Evolutionary conservation across 192 early-diverging fungal genomes (phyloP), one percentile per base, ranked within the genome.

Genomic region (Backusella sp.): DNA sequence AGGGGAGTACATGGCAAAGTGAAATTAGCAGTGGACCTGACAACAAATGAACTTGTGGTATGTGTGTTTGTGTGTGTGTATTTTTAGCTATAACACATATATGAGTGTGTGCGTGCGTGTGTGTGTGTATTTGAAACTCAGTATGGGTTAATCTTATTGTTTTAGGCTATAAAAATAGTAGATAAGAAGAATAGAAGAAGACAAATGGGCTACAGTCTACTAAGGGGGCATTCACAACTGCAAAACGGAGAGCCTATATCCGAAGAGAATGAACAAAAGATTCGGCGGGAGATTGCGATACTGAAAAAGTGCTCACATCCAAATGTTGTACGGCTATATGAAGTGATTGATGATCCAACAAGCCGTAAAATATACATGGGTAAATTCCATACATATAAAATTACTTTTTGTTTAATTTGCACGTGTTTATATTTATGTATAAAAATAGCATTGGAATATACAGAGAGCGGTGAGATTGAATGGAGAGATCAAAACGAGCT

Each of bases 1-100:
- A 88, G 97, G 28, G 98, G 98, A 65, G 93, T 93, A 1, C 96
- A 98, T 77, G 98, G 98, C 52, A 98, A 98, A 84, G 98, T 99
- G 37, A 97, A 98, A 82, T 86, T 98, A 21, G 92, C 90, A 32
- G 87, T 89, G 26, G 94, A 96, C 82, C 87, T 90, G 23, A 84
- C 92, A 23, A 93, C 94, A 1, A 90, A 91, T 49, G 90, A 95
- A 69, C 86, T 88, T 26, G 92, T 92, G 84, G 94, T 95, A 26
- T 52, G 35, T 52, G 49, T 49, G 2, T 52, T 0, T 19, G 15
- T 39, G 37, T 39, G 37, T 39, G 37, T 37, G 30, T 70, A 23
- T 19, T 32, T 32, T 32, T 32, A 28, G 28, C 1, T 28, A 32
- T 32, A 32, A 32, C 32, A 32, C 32, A 32, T 32, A 32, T 32